These are phyloP conservation scores for Gymnopilus junonius DNA, from an alignment of 768 basidiomycete genomes.

Conservation along the genomic window DNA sequence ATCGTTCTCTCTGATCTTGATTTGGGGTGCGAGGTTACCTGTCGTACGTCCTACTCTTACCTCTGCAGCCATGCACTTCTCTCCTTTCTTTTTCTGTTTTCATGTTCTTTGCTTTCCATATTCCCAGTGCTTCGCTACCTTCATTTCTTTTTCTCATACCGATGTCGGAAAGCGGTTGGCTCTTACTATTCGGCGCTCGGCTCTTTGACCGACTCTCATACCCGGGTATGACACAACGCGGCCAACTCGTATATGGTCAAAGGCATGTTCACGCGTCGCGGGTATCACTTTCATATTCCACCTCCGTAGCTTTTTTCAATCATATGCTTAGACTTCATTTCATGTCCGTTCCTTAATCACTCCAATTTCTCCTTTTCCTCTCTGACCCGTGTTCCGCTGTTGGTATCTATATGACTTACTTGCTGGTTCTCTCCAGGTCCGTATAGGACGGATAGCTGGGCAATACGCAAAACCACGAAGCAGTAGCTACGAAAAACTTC, in stretches of 20 bases:
- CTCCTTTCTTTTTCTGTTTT: not conserved
- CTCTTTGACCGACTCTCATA: not conserved
- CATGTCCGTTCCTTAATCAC: not conserved
- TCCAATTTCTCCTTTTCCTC: not conserved
- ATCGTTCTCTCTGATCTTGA: conserved; percentile 92
- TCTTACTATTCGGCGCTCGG: not conserved
- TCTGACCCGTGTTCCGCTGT: not conserved
- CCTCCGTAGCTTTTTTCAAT: not conserved
- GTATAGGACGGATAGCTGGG: conserved; percentile 91
- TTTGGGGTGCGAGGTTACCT: conserved; percentile 93
- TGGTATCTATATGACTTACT: not conserved
- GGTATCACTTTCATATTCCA: conserved; percentile 8
- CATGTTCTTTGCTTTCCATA: too few relatives aligned
- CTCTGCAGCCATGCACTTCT: not conserved
- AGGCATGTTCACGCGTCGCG: not conserved
- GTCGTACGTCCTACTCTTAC: conserved; percentile 58
- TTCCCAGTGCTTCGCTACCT: not conserved
- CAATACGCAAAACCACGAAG: conserved; percentile 96
- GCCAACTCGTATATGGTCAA: not conserved
- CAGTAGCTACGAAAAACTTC: conserved; percentile 79
- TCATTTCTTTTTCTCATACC: not conserved
- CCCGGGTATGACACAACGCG: not conserved
- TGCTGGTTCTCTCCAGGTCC: conserved; percentile 49
- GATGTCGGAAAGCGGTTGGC: not conserved
- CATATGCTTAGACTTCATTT: not conserved